Evolutionary conservation across 371 early-diverging fungal genomes (phyloP).

Genomic region (Syncephalastrum monosporum): DNA sequence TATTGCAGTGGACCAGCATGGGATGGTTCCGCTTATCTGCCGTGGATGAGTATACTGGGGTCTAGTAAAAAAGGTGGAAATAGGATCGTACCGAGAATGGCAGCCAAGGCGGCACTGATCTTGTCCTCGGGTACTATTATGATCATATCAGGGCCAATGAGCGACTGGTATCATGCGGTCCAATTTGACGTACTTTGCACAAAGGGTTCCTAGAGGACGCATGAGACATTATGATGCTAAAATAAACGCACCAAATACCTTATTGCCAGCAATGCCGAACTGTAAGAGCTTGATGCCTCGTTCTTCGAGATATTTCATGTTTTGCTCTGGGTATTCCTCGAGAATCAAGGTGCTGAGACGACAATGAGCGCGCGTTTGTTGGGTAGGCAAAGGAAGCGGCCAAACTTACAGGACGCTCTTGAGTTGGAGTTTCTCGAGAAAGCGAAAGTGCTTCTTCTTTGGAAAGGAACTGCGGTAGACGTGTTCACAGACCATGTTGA

Average conservation of each 20-base stretch:
- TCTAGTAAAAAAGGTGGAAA: too few relatives aligned
- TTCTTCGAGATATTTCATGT: conserved; percentile 83
- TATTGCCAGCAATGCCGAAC: conserved; percentile 96
- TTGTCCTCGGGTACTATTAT: conserved; percentile 82
- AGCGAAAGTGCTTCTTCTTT: conserved; percentile 88
- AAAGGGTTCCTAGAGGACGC: conserved; percentile 84
- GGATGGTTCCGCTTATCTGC: conserved; percentile 87
- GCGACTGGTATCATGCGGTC: neutral
- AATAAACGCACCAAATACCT: conserved; percentile 46
- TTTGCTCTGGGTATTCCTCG: conserved; percentile 95
- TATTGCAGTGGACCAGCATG: conserved; percentile 95
- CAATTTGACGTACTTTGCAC: conserved; percentile 76
- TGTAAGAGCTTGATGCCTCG: conserved; percentile 84
- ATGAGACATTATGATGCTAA: neutral
- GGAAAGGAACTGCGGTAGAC: conserved; percentile 93
- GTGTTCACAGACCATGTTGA: conserved; percentile 88
- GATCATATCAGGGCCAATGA: conserved; percentile 1
- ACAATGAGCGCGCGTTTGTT: neutral
- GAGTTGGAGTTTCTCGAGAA: conserved; percentile 85
- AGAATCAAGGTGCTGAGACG: conserved; percentile 75
- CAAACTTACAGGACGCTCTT: conserved; percentile 78
- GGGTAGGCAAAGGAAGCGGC: neutral
- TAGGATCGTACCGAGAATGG: conserved; percentile 60
- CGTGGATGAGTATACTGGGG: neutral
- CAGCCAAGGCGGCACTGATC: conserved; percentile 84